Evolutionary conservation across 2,329 filamentous ascomycete species (phyloP).

Genomic region (Aspergillus alliaceus): DNA sequence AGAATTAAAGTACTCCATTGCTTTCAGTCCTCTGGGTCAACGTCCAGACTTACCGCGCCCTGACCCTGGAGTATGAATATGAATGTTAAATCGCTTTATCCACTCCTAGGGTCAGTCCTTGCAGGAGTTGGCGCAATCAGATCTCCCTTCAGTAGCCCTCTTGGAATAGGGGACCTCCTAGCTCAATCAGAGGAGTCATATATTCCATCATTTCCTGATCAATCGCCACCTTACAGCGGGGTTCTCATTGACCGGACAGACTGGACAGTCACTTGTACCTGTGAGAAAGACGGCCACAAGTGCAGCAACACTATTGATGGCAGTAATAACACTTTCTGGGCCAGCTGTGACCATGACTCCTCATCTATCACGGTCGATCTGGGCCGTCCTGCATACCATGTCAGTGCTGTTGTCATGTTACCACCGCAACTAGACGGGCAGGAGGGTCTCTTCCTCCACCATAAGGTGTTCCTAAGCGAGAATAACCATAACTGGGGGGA

Average conservation of each 20-base stretch:
- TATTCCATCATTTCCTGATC: too few species aligned
- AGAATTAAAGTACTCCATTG: too few species aligned
- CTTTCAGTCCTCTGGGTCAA: too few species aligned
- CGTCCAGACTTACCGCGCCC: too few species aligned
- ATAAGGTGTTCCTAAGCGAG: background rate
- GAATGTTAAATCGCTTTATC: too few species aligned
- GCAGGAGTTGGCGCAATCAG: too few species aligned
- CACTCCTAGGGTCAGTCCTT: too few species aligned
- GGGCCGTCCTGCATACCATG: constrained; percentile 5
- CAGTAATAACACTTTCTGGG: constrained; percentile 7
- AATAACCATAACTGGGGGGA: constrained; percentile 6
- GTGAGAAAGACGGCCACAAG: background rate
- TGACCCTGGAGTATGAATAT: too few species aligned
- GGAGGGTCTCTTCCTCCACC: constrained; percentile 10
- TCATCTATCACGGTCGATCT: constrained; percentile 10
- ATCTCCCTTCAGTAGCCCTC: too few species aligned
- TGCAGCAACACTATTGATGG: constrained; percentile 15
- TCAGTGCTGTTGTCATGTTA: constrained; percentile 14
- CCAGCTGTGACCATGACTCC: constrained; percentile 7
- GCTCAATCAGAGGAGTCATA: too few species aligned
- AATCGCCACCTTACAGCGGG: constrained; percentile 15
- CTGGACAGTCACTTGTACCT: constrained; percentile 15
- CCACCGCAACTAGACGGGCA: constrained; percentile 8
- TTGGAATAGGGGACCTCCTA: too few species aligned
- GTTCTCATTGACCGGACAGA: constrained; percentile 7